Evolutionary conservation across 331 rosid genomes (phyloP).

Genomic region (Phaseolus coccineus): DNA sequence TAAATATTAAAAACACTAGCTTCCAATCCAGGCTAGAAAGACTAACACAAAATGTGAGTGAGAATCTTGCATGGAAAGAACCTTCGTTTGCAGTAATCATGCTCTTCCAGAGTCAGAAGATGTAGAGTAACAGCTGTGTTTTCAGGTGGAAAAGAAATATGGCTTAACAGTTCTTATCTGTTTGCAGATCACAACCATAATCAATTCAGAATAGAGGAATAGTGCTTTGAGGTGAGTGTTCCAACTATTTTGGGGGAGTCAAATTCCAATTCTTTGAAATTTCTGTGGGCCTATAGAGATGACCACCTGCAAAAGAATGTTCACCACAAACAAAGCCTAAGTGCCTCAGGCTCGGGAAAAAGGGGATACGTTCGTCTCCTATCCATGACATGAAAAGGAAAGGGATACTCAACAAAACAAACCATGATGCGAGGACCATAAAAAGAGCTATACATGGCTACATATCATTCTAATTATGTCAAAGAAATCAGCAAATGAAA

Average conservation of each 20-base stretch:
- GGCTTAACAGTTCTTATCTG: constrained; percentile 30
- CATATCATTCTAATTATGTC: not conserved
- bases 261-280: constrained; percentile 57
- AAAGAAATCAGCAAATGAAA: constrained; percentile 27
- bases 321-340: constrained; percentile 33
- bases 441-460: constrained; percentile 17
- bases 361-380: not conserved
- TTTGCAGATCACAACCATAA: constrained; percentile 37
- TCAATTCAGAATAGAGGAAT: constrained; percentile 35
- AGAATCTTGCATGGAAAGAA: not conserved
- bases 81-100: constrained; percentile 3
- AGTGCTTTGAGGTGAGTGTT: constrained; percentile 32
- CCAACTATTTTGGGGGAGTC: constrained; percentile 54
- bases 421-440: constrained; percentile 32
- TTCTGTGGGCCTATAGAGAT: constrained; percentile 58
- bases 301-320: constrained; percentile 63
- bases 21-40: not conserved
- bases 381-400: constrained; percentile 18
- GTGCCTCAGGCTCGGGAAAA: constrained; percentile 17
- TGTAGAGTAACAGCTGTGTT: constrained; percentile 3
- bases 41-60: constrained; percentile 5
- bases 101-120: constrained; percentile 33
- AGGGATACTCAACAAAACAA: constrained; percentile 1
- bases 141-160: not conserved
- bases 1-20: constrained; percentile 14